A percentile compares a stretch with the other conserved stretches of the same genome.
Conservation (phyloP, 306 rosid genomes). For the Argentina anserina region DNA sequence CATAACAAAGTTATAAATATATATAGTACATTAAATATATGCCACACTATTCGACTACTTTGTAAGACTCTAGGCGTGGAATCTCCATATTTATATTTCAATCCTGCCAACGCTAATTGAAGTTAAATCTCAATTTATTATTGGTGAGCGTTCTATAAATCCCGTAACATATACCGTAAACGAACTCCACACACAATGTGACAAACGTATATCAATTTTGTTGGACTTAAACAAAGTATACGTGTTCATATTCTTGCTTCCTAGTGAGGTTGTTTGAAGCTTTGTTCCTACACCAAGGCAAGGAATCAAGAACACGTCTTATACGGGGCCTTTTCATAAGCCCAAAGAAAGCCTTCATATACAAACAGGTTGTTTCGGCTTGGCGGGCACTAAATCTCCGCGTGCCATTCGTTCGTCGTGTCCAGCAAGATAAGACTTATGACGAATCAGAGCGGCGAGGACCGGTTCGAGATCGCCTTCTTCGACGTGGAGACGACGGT, state of each 20-base stretch:
- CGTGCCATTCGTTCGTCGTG: background rate
- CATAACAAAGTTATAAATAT: too few species aligned
- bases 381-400: background rate
- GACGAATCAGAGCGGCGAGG: conserved; percentile 48
- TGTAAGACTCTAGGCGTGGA: too few species aligned
- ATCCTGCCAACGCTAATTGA: too few species aligned
- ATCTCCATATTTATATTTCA: too few species aligned
- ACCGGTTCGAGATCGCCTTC: conserved; percentile 74
- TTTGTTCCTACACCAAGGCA: conserved; percentile 14
- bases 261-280: background rate
- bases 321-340: background rate
- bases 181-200: background rate
- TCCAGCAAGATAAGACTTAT: background rate
- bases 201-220: background rate
- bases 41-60: too few species aligned
- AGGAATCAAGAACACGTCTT: conserved; percentile 22
- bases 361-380: background rate
- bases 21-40: too few species aligned
- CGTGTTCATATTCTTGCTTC: background rate
- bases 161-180: too few species aligned
- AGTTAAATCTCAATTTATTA: too few species aligned
- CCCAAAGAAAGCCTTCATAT: background rate
- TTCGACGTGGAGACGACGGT: conserved; percentile 91
- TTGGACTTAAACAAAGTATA: background rate
- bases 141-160: too few species aligned